Percentiles rank a stretch among this genome's conserved stretches.
phyloP scores from a whole-genome alignment of 768 basidiomycete species.

The Lactifluus subvellereus region DNA sequence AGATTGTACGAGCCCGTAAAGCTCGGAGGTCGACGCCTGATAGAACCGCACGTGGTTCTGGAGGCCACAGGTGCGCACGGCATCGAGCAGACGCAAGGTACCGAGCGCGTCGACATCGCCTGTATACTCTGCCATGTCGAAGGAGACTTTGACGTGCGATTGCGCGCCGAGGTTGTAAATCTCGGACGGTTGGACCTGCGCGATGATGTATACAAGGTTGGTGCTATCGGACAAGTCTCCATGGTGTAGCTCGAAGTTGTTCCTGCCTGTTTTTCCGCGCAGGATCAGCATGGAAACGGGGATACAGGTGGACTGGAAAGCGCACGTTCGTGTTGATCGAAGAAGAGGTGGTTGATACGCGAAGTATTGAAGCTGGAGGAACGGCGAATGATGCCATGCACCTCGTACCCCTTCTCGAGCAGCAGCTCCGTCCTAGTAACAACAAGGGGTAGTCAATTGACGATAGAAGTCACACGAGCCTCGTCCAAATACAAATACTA shows the following conservation, averaged over 20 bases:
- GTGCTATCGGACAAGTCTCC: slow-evolving; percentile 95
- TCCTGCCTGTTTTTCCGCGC: slow-evolving; percentile 44
- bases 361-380: slow-evolving; percentile 98
- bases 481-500: slow-evolving; percentile 31
- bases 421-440: slow-evolving; percentile 69
- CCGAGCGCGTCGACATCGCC: slow-evolving; percentile 95
- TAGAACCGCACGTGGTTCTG: slow-evolving; percentile 94
- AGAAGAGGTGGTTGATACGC: slow-evolving; percentile 88
- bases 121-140: slow-evolving; percentile 99
- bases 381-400: slow-evolving; percentile 93
- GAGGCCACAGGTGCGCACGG: slow-evolving; percentile 91
- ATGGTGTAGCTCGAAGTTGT: slow-evolving; percentile 80
- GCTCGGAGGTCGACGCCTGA: slow-evolving; percentile 94
- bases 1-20: slow-evolving; percentile 95
- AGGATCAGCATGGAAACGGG: slow-evolving; percentile 4
- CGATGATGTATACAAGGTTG: slow-evolving; percentile 94
- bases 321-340: slow-evolving; percentile 88
- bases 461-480: slow-evolving; percentile 18
- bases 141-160: slow-evolving; percentile 98
- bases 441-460: not conserved
- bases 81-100: slow-evolving; percentile 92
- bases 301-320: not conserved
- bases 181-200: slow-evolving; percentile 90
- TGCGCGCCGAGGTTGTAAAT: slow-evolving; percentile 98
- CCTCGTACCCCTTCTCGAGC: slow-evolving; percentile 82